Evolutionary conservation across 164 flowering plant genomes (phyloP).

Genomic region (Dillenia suffruticosa): DNA sequence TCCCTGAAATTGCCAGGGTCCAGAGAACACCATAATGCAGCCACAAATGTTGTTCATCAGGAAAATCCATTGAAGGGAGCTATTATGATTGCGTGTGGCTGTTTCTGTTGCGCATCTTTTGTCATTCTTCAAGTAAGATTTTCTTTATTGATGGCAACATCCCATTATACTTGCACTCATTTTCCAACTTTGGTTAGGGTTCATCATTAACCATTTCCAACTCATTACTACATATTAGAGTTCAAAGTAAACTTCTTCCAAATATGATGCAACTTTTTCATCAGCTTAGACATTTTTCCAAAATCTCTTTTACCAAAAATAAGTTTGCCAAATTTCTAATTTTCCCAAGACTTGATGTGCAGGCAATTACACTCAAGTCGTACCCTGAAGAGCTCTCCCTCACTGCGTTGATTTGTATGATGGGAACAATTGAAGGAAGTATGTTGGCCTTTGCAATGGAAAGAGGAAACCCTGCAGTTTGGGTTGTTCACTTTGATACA

Average conservation of each 20-base stretch:
- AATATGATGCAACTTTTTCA: too few species aligned
- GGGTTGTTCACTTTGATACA: constrained; percentile 18
- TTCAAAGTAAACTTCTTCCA: too few species aligned
- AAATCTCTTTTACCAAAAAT: too few species aligned
- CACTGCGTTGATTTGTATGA: constrained; percentile 19
- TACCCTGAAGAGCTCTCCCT: constrained; percentile 33
- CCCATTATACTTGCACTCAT: too few species aligned
- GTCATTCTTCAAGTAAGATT: constrained; percentile 17
- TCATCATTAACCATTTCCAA: too few species aligned
- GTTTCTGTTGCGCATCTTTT: constrained; percentile 16
- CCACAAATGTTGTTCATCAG: neutral
- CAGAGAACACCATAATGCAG: constrained; percentile 5
- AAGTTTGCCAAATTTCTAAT: too few species aligned
- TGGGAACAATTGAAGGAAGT: constrained; percentile 17
- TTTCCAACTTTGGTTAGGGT: too few species aligned
- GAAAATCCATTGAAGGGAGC: constrained; percentile 16
- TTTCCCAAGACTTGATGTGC: too few species aligned
- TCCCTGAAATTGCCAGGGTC: constrained; percentile 23
- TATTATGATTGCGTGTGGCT: constrained; percentile 12
- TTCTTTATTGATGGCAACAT: too few species aligned
- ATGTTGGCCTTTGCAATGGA: constrained; percentile 18
- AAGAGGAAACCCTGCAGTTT: constrained; percentile 13
- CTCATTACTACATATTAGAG: too few species aligned
- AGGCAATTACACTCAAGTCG: constrained; percentile 13
- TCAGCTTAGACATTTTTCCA: too few species aligned